Evolutionary conservation across 192 early-diverging fungal genomes (phyloP).

Genomic region (Globomyces pollinis-pini): DNA sequence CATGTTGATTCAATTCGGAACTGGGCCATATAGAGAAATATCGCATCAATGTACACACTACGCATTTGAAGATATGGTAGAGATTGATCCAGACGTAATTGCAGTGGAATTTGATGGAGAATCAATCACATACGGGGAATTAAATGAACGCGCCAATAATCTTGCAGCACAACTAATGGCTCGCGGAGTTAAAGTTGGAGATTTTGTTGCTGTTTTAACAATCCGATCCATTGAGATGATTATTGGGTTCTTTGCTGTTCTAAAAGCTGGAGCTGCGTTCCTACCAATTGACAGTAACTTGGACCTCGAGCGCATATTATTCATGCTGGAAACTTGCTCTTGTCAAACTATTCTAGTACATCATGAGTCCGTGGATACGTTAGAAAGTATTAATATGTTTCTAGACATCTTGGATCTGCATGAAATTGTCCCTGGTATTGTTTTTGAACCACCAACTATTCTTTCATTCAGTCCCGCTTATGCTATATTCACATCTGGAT

Average conservation of each 20-base stretch:
- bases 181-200: constrained; percentile 4
- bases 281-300: constrained; percentile 13
- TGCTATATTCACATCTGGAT: constrained; percentile 33
- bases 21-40: not conserved
- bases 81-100: not conserved
- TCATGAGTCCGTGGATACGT: not conserved
- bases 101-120: not conserved
- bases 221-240: constrained; percentile 22
- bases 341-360: not conserved
- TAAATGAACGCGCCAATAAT: constrained; percentile 16
- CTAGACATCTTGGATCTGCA: too few species aligned
- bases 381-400: too few species aligned
- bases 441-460: not conserved
- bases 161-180: constrained; percentile 12
- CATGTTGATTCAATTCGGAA: not conserved
- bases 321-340: constrained; percentile 8
- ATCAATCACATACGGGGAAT: constrained; percentile 24
- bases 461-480: not conserved
- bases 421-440: not conserved
- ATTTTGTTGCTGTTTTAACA: constrained; percentile 14
- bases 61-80: constrained; percentile 7
- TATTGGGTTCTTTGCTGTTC: constrained; percentile 20
- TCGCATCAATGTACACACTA: not conserved
- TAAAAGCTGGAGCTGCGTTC: constrained; percentile 27
- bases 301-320: constrained; percentile 16